Base-by-base conservation (phyloP, 768 basidiomycete species). In the Lactarius akahatsu region DNA sequence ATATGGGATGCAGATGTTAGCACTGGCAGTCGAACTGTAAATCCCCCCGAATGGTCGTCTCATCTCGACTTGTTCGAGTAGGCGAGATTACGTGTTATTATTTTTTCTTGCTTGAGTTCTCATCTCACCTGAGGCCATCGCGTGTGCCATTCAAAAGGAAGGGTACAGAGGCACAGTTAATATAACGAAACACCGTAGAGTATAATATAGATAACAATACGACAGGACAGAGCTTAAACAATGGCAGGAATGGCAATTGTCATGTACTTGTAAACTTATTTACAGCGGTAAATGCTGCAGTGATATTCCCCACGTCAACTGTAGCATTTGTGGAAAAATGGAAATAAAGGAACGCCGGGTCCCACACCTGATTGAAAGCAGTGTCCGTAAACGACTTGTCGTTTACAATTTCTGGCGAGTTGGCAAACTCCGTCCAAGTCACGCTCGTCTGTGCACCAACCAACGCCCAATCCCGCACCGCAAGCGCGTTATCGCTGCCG, bases 381-480 rank as follows among this genome's bases (percentile, higher is more conserved):
- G 58, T 57, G 70, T 85, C 78, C 18, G 74, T 76, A 59, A 82
- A 75, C n/a, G 81, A 78, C 28, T 70, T 74, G 73, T 89, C 87
- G 20, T 76, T 77, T 54, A 86, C 84, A 54, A 86, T 79, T 59
- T 77, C 71, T 36, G 82, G 76, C 20, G 86, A 82, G 20, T 80
- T 77, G 9, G 84, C 77, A 63, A 78, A 78, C 65, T 86, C 78
- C 3, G 86, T 76, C 87, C 87, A 89, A 28, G 77, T 71, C 41
- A 87, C 76, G 23, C 74, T 71, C 34, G 74, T 73, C 45, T 74
- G 72, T 41, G 78, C 73, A 20, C 74, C 77, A 41, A 77, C 75
- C 59, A 87, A 81, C 8, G 84, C 79, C 86, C 85, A 88, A 58
- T 80, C 74, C 10, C 87, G 82, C 59, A 88, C 72, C 28, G 78